Evolutionary conservation across 2,329 filamentous ascomycete species (phyloP), one percentile per base, ranked within the genome.

Genomic region (Alternaria sp.): DNA sequence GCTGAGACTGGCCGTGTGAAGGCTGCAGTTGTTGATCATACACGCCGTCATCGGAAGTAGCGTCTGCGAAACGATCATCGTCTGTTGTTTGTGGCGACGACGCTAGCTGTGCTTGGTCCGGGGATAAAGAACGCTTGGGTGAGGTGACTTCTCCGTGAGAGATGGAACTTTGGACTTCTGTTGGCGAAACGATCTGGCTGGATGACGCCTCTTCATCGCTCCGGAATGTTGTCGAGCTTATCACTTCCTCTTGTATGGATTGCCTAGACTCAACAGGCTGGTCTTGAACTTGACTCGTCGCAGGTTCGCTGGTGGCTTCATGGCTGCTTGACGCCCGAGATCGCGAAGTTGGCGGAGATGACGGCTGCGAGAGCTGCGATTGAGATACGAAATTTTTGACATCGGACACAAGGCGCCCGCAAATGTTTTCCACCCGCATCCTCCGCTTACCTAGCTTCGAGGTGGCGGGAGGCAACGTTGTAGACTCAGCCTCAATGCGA

Each of bases 351-450:
- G 82, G 79, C 3, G 90, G 88, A 2, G 89, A 90, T 6, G 85
- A 85, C 68, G 87, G 81, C 2, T 87, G 87, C 2, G 88, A 86
- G 5, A 87, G 87, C 45, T 84, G 84, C 11, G 86, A 85, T 43
- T 90, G 78, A 10, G 84, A 84, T 5, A 88, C 87, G 61, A 92
- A 91, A 43, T 88, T 85, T 50, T 88, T 88, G 18, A 88, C 87
- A 69, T 92, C 89, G 4, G 89, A 90, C 44, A 92, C 88, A 26
- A 92, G 77, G 67, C 86, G 87, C 14, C 89, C 90, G 21, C 87
- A 86, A 30, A 93, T 86, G 55, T 87, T 87, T 15, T 86, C 85
- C n/a, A 92, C 80, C 15, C 84, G 86, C 53, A 92, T 82, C 61
- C 89, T 87, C 23, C 90, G 85, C 75, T 91, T 92, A 21, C 89